Evolutionary conservation across 306 rosid species (phyloP), one percentile per base, ranked within the genome.

Genomic region (Inga laurina): DNA sequence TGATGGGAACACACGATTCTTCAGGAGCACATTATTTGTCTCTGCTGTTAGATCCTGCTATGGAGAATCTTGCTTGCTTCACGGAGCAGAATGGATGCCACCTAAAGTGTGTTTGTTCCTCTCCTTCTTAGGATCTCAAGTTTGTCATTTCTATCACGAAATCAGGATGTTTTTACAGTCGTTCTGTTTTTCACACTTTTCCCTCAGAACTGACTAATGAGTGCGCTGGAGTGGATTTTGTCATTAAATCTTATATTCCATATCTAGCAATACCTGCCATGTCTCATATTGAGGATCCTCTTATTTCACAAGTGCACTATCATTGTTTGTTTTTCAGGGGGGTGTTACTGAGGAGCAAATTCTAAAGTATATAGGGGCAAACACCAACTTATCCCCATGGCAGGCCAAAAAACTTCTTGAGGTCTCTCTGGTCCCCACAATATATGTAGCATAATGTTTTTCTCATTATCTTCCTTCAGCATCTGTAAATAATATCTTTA

Each of bases 331-430:
- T 27, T 27, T 27, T 75, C 83, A 95, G 98, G 98, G 97, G 30
- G 98, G 99, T 76, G 79, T 96, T 81, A 93, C 94, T 77, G 99
- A 96, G 84, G 99, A 93, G 88, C 99, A 93, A 85, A 96, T 96
- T 97, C 88, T 96, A 84, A 91, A 93, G 87, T 96, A 85, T 84
- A 96, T 96, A 97, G 98, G 99, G 76, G 98, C 99, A 39, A 91
- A 92, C 79, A 88, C 87, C 35, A 86, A 72, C 80, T 78, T 96
- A 76, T 90, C 91, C 86, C 94, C 98, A 12, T 81, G 59, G 76
- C 84, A 93, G 70, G 97, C 94, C 41, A 96, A 90, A 89, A 86
- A 89, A 81, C 92, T 96, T 83, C 91, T 96, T 15, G 99, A 96
- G 99, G 99, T 96, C 80, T 78, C 71, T 78, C 79, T 49, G 59